Conservation (phyloP, 2,329 filamentous ascomycete species). For the Stagonosporopsis vannaccii region DNA sequence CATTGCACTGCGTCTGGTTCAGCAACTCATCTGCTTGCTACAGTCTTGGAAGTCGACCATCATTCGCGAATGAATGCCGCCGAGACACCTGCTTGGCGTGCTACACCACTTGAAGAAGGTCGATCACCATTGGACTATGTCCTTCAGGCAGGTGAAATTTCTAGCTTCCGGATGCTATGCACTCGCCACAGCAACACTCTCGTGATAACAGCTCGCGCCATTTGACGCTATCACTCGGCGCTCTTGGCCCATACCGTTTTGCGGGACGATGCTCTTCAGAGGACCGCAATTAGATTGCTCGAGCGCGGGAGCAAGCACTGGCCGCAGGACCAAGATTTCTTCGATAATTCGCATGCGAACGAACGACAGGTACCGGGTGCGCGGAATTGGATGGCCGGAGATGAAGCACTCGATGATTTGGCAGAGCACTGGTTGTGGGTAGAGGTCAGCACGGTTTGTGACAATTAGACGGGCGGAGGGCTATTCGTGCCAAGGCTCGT, state of each 20-base stretch:
- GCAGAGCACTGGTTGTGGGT: neutral
- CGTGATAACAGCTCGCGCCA: constrained; percentile 11
- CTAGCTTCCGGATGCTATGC: constrained; percentile 17
- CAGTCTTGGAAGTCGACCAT: constrained; percentile 20
- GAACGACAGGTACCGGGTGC: neutral
- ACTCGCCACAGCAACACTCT: constrained; percentile 17
- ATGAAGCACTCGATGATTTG: neutral
- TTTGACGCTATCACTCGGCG: constrained; percentile 21
- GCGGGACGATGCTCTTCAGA: constrained; percentile 7
- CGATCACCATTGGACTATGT: constrained; percentile 10
- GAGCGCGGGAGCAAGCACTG: constrained; percentile 16
- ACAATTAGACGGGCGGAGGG: neutral
- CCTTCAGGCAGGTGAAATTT: constrained; percentile 18
- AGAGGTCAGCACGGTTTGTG: too few relatives aligned
- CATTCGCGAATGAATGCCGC: constrained; percentile 5
- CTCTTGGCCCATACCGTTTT: constrained; percentile 13
- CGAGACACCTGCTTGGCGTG: constrained; percentile 8
- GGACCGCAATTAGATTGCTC: neutral
- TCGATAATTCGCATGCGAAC: constrained; percentile 13
- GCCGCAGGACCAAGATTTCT: constrained; percentile 19
- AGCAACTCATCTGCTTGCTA: constrained; percentile 10
- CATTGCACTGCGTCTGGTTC: constrained; percentile 8
- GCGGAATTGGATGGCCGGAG: neutral
- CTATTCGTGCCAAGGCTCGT: neutral
- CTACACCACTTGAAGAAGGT: constrained; percentile 19